Conservation (phyloP, 2,329 filamentous ascomycete species). For the Ophiostoma fasciatum region DNA sequence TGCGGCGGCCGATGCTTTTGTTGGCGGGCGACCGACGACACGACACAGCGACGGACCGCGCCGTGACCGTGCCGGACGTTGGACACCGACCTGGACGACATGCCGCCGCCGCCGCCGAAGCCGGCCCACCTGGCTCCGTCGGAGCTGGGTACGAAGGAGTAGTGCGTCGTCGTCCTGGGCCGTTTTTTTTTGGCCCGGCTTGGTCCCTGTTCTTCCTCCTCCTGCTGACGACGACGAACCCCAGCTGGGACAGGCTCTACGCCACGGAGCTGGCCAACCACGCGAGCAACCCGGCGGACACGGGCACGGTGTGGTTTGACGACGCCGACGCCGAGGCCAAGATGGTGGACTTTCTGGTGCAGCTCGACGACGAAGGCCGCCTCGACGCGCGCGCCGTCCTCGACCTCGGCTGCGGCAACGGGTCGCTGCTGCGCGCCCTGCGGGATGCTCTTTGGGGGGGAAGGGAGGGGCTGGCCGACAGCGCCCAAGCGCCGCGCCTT, state of each 20-base stretch:
- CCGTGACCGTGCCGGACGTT: no score
- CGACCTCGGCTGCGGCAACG: slow-evolving; percentile 90
- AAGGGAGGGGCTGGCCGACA: no score
- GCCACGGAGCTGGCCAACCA: slow-evolving; percentile 57
- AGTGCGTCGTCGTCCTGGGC: slow-evolving; percentile 40
- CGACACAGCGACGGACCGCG: no score
- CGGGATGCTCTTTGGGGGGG: slow-evolving; percentile 30
- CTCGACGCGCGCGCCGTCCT: slow-evolving; percentile 43
- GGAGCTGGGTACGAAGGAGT: slow-evolving; percentile 75
- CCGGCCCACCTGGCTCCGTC: slow-evolving; percentile 62
- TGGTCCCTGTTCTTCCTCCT: background rate
- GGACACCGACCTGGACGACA: no score
- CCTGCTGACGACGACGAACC: no score
- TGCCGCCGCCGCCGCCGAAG: slow-evolving; percentile 17
- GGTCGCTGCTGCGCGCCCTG: slow-evolving; percentile 74
- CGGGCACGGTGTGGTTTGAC: slow-evolving; percentile 91
- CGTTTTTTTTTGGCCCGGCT: background rate
- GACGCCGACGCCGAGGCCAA: slow-evolving; percentile 80
- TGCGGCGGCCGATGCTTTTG: no score
- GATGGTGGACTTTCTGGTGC: slow-evolving; percentile 52
- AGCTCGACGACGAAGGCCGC: slow-evolving; percentile 13
- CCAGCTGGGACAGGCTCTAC: slow-evolving; percentile 69
- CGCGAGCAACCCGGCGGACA: slow-evolving; percentile 55
- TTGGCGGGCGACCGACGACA: no score
- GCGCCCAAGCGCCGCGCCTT: slow-evolving; percentile 52